Percentiles rank a stretch among this genome's conserved stretches.
Evolutionary conservation across 495 filamentous ascomycete genomes (phyloP).

Genomic region (Hyaloscypha hepaticicola): DNA sequence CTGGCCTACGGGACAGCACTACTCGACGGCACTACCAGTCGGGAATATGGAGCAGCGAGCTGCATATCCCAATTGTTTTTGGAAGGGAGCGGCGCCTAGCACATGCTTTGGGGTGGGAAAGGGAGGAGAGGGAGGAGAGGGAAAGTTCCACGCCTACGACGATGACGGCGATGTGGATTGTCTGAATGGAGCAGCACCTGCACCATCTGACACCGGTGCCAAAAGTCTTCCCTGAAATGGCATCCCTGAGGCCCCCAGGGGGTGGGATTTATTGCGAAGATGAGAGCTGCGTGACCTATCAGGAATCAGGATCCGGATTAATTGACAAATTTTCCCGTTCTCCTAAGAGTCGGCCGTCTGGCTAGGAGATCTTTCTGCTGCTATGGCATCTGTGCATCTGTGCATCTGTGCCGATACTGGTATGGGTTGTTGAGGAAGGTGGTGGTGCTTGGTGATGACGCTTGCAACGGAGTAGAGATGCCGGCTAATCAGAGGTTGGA

Average conservation of each 20-base stretch:
- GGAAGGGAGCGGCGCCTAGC: no score
- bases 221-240: neutral
- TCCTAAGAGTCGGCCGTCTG: no score
- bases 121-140: neutral
- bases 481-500: constrained; percentile 10
- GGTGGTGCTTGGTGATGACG: neutral
- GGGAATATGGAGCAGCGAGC: no score
- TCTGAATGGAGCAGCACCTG: constrained; percentile 1
- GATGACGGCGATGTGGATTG: constrained; percentile 6
- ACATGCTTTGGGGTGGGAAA: neutral
- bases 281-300: neutral
- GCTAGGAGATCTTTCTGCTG: no score
- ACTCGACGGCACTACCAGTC: constrained; percentile 1
- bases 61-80: neutral
- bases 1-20: neutral
- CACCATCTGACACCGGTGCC: constrained; percentile 5
- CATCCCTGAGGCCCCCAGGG: neutral
- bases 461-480: neutral
- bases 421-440: constrained; percentile 2
- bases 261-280: neutral
- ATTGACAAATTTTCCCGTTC: neutral
- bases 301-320: neutral
- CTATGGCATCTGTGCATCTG: no score
- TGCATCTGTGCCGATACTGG: neutral
- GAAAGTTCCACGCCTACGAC: neutral